Evolutionary conservation across 495 filamentous ascomycete genomes (phyloP).

Genomic region (Penicillium coffeae): DNA sequence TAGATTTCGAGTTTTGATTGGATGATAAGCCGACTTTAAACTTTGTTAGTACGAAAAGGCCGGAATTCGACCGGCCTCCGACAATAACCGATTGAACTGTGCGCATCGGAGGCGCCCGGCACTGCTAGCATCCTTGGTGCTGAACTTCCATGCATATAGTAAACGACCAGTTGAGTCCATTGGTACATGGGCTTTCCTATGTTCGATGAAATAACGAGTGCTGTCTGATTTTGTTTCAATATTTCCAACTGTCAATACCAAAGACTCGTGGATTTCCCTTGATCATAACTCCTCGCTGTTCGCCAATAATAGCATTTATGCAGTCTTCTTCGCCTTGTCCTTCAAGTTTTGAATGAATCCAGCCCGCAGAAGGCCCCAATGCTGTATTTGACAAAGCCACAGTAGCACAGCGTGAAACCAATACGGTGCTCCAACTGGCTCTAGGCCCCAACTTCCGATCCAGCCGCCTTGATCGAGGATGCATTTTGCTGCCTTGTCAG

Average conservation of each 20-base stretch:
- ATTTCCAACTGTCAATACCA: too few relatives aligned
- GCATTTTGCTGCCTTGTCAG: neutral
- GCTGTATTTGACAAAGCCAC: neutral
- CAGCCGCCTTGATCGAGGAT: neutral
- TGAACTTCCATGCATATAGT: too few relatives aligned
- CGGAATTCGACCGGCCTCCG: slow-evolving; percentile 47
- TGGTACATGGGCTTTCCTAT: too few relatives aligned
- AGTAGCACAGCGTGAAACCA: neutral
- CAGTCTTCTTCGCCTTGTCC: neutral
- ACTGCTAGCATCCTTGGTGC: too few relatives aligned
- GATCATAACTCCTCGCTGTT: too few relatives aligned
- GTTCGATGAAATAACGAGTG: too few relatives aligned
- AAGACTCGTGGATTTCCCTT: too few relatives aligned
- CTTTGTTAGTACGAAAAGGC: slow-evolving; percentile 37
- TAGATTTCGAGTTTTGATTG: slow-evolving; percentile 18
- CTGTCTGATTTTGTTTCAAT: too few relatives aligned
- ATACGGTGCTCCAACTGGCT: neutral
- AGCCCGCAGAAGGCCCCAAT: neutral
- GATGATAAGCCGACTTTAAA: slow-evolving; percentile 18
- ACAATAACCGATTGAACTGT: slow-evolving; percentile 31
- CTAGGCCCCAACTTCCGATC: neutral
- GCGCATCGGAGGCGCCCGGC: slow-evolving; percentile 5
- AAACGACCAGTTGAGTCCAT: too few relatives aligned
- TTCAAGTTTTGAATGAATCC: neutral
- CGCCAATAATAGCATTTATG: too few relatives aligned